phyloP scores from a whole-genome alignment of 2,329 filamentous ascomycete species.

The Fusarium sp. region DNA sequence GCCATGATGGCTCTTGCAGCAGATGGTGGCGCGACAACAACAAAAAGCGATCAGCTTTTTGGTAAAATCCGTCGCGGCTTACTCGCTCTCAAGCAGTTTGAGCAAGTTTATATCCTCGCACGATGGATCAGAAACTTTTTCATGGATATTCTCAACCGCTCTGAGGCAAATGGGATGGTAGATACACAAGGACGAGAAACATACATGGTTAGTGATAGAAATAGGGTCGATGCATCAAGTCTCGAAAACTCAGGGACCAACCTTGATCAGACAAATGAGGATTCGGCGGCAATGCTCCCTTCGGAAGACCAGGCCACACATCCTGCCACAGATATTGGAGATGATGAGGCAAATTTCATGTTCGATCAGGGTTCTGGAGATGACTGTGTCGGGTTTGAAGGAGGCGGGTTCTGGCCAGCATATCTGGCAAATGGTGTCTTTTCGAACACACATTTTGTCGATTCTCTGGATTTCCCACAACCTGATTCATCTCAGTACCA shows the following conservation, averaged over 20 bases:
- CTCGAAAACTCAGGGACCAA: too few relatives aligned
- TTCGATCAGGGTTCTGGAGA: background rate
- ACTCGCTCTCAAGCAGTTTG: conserved; percentile 9
- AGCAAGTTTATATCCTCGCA: conserved; percentile 8
- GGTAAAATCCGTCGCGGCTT: background rate
- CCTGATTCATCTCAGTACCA: conserved; percentile 27
- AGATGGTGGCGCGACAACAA: rapidly evolving
- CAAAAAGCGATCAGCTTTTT: background rate
- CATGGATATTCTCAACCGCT: conserved; percentile 23
- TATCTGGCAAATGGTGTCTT: conserved; percentile 19
- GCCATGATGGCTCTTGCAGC: conserved; percentile 6
- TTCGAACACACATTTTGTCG: background rate
- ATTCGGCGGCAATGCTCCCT: rapidly evolving
- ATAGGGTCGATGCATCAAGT: too few relatives aligned
- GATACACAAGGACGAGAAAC: background rate
- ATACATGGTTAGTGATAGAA: too few relatives aligned
- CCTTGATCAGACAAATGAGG: background rate
- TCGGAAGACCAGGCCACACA: rapidly evolving
- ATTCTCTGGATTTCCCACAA: conserved; percentile 24
- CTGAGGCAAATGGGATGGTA: rapidly evolving
- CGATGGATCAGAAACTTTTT: conserved; percentile 32
- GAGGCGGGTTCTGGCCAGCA: conserved; percentile 8
- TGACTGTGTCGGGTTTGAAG: background rate
- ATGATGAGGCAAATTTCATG: rapidly evolving
- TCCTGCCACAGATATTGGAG: rapidly evolving